Evolutionary conservation across 2,329 filamentous ascomycete species (phyloP), one percentile per base, ranked within the genome.

Genomic region (Pseudogymnoascus sp.): DNA sequence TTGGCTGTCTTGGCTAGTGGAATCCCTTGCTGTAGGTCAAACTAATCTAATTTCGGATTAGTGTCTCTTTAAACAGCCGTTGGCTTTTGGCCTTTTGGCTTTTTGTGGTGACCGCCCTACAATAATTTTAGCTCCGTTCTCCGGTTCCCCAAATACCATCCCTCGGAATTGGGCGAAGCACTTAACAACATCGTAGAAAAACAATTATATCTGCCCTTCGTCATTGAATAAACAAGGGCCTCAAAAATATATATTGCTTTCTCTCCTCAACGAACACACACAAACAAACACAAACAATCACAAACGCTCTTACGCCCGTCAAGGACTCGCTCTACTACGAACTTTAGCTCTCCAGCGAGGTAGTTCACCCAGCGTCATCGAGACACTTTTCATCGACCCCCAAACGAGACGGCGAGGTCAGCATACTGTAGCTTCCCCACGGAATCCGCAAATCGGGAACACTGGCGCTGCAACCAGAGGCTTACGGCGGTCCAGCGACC

Each of bases 401-500:
- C 16, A 44, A 44, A 44, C 21, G 19, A 19, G 6, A 47, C 21
- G 11, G 19, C 13, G 42, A 44, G 42, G 4, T 11, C 19, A 47
- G 11, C 42, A 21, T 3, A 14, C 42, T 14, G 42, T 2, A 47
- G 10, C 19, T 8, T 19, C 42, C 42, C 42, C 42, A 24, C 10
- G 42, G 42, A 47, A 26, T 26, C 42, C 21, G 42, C 29, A 59
- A 59, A 59, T 59, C 53, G 29, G 53, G 33, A 59, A 59, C 53
- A 33, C 53, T 59, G 53, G 53, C 53, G 53, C 53, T 59, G 29
- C 53, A 59, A 59, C 53, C 53, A 59, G 33, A 59, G 29, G 53
- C 53, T 33, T 37, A 33, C 53, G 53, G 53, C 53, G 53, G 53
- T 59, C 53, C 53, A 19, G 53, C 53, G 53, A 59, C 53, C 53